phyloP scores from a whole-genome alignment of 345 rosid genomes.

The Populus pruinosa region DNA sequence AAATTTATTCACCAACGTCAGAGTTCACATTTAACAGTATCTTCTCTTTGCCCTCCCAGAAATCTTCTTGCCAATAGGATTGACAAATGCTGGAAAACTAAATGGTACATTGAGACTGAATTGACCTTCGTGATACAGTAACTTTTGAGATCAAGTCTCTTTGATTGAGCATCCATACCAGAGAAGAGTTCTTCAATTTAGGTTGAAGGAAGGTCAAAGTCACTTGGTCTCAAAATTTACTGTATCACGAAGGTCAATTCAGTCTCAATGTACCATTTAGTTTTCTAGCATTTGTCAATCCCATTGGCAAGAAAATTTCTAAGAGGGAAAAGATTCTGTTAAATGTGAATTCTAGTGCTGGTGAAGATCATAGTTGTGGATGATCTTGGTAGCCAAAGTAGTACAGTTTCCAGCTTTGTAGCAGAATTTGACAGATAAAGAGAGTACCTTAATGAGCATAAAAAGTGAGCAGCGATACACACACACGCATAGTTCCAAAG shows the following conservation, averaged over 20 bases:
- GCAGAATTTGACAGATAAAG: too few species aligned
- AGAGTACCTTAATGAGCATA: too few species aligned
- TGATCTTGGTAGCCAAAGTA: too few species aligned
- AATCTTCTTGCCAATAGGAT: conserved; percentile 11
- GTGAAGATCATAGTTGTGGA: not conserved
- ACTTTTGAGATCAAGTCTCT: conserved; percentile 29
- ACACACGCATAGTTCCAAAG: too few species aligned
- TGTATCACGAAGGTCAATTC: conserved; percentile 20
- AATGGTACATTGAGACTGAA: conserved; percentile 29
- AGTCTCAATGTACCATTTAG: conserved; percentile 27
- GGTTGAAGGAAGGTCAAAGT: conserved; percentile 27
- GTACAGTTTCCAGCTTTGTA: too few species aligned
- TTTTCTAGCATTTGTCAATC: conserved; percentile 25
- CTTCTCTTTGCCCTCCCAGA: conserved; percentile 17
- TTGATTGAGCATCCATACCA: conserved; percentile 1
- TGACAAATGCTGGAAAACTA: conserved; percentile 24
- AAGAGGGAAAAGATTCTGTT: conserved; percentile 26
- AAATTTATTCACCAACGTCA: conserved; percentile 15
- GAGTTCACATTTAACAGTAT: conserved; percentile 24
- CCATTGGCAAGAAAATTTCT: conserved; percentile 6
- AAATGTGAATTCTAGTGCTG: conserved; percentile 22
- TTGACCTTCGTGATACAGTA: conserved; percentile 17
- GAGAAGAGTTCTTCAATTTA: not conserved
- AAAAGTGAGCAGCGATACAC: too few species aligned
- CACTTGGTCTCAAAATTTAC: conserved; percentile 28